Evolutionary conservation across 2,329 filamentous ascomycete species (phyloP).

Genomic region (Phialophora expanda): DNA sequence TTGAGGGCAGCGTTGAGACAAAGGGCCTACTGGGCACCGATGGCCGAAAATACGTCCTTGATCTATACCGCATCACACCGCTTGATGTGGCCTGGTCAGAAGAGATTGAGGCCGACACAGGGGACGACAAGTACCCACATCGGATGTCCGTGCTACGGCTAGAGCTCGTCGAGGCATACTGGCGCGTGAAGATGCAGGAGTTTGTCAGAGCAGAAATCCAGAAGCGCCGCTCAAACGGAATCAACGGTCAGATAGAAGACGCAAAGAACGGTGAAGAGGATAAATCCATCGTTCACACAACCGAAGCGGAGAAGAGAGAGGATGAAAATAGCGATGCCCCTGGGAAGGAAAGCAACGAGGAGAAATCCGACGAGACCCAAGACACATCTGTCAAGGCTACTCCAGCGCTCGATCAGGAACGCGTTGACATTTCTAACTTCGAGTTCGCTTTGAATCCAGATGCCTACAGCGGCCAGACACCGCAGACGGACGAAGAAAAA

Average conservation of each 20-base stretch:
- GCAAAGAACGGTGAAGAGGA: conserved; percentile 40
- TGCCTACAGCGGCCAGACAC: conserved; percentile 88
- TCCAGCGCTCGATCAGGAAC: conserved; percentile 60
- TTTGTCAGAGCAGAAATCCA: conserved; percentile 82
- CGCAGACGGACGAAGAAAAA: conserved; percentile 90
- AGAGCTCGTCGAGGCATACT: conserved; percentile 86
- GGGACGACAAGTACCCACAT: conserved; percentile 76
- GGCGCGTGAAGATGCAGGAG: conserved; percentile 82
- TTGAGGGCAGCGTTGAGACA: conserved; percentile 95
- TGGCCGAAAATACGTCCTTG: conserved; percentile 94
- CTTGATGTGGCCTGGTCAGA: conserved; percentile 91
- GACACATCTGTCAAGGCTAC: conserved; percentile 41
- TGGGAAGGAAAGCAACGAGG: conserved; percentile 50
- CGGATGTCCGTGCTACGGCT: conserved; percentile 92
- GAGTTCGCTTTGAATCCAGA: conserved; percentile 90
- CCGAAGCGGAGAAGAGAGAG: conserved; percentile 46
- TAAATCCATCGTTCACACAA: conserved; percentile 41
- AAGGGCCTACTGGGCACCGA: conserved; percentile 98
- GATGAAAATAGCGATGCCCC: conserved; percentile 50
- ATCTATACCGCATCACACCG: conserved; percentile 92
- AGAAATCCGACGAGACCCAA: conserved; percentile 50
- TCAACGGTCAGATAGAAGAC: conserved; percentile 46
- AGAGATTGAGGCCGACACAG: conserved; percentile 62
- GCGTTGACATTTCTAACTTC: conserved; percentile 86
- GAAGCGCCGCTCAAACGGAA: conserved; percentile 59